These are phyloP conservation scores for Aspergillus baeticus DNA, from an alignment of 495 filamentous ascomycete species.

Conservation along the genomic window DNA sequence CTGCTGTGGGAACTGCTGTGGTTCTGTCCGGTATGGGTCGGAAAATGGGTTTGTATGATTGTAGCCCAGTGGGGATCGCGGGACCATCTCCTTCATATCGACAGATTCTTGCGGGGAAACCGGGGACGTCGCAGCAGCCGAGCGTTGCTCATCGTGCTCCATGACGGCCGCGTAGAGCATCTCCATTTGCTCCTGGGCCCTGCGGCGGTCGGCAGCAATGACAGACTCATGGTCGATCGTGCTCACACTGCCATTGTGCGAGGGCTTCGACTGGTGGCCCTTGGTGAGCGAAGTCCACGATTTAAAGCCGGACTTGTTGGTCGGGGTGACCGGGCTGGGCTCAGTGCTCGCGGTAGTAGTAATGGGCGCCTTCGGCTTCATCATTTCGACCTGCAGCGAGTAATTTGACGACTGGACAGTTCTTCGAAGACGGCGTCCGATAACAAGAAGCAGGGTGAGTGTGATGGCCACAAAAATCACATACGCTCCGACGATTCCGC, in stretches of 20 bases:
- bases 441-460: constrained; percentile 61
- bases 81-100: background rate
- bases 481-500: constrained; percentile 78
- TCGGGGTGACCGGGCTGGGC: constrained; percentile 46
- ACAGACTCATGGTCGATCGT: constrained; percentile 70
- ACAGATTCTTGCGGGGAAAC: background rate
- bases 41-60: constrained; percentile 42
- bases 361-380: constrained; percentile 53
- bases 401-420: constrained; percentile 51
- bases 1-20: constrained; percentile 5
- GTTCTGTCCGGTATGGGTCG: constrained; percentile 23
- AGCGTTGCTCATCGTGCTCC: constrained; percentile 78
- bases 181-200: constrained; percentile 78
- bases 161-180: constrained; percentile 88
- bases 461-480: constrained; percentile 68
- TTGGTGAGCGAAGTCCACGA: constrained; percentile 45
- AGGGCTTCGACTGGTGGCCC: constrained; percentile 34
- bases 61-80: constrained; percentile 14
- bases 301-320: constrained; percentile 30
- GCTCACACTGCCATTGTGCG: constrained; percentile 48
- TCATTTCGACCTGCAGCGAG: constrained; percentile 61
- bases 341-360: constrained; percentile 32
- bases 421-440: constrained; percentile 59
- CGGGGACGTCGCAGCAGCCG: constrained; percentile 37
- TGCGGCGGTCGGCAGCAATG: constrained; percentile 66